These are phyloP conservation scores for Psilocybe subaeruginosa DNA, from an alignment of 768 basidiomycete genomes.

Conservation along the genomic window DNA sequence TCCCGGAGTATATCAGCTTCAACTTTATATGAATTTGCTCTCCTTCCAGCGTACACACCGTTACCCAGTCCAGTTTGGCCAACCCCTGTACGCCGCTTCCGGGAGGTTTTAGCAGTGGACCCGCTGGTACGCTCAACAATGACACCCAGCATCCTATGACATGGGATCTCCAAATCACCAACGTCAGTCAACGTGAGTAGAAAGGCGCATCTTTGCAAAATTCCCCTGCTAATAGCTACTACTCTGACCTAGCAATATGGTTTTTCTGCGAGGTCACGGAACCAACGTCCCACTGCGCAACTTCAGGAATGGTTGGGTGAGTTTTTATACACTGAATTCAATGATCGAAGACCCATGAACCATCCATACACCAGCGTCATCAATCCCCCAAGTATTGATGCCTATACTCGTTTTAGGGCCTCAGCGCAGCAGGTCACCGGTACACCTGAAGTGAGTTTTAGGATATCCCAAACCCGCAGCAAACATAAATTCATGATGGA, in stretches of 20 bases:
- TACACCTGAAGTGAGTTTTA: conserved; percentile 26
- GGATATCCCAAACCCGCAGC: background rate
- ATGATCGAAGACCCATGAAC: background rate
- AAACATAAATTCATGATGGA: background rate
- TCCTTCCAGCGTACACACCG: conserved; percentile 36
- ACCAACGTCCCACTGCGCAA: conserved; percentile 38
- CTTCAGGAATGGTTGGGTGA: conserved; percentile 43
- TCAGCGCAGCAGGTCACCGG: conserved; percentile 32
- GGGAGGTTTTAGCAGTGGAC: conserved; percentile 44
- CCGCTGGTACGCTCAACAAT: conserved; percentile 25
- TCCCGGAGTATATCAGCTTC: background rate
- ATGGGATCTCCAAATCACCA: conserved; percentile 39
- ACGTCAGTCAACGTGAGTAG: conserved; percentile 30
- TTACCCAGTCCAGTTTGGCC: conserved; percentile 39
- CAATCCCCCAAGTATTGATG: conserved; percentile 31
- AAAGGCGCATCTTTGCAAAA: background rate
- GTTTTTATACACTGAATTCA: conserved; percentile 5
- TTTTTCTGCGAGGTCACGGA: conserved; percentile 38
- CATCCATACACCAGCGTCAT: conserved; percentile 30
- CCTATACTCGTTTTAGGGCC: conserved; percentile 26
- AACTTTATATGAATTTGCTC: background rate
- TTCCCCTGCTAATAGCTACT: conserved; percentile 32
- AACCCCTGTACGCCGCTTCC: conserved; percentile 39
- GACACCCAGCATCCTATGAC: conserved; percentile 16
- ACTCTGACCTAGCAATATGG: conserved; percentile 29